A percentile compares a stretch with the other conserved stretches of the same genome.
phyloP scores from a whole-genome alignment of 2,329 filamentous ascomycete species.

The Neoscytalidium dimidiatum region DNA sequence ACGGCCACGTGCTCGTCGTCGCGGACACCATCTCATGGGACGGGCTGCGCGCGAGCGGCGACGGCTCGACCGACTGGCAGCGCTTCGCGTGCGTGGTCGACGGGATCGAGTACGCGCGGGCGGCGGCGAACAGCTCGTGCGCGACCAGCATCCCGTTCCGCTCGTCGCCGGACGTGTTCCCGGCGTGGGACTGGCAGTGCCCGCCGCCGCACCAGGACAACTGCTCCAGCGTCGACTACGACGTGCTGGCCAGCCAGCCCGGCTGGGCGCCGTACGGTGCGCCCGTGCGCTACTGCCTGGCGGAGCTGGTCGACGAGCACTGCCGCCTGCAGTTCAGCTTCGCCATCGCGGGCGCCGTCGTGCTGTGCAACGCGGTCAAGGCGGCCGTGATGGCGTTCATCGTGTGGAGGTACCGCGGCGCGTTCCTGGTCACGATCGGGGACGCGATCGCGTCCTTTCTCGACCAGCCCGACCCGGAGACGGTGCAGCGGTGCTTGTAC shows the following conservation, averaged over 20 bases:
- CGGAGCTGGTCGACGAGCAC: conserved; percentile 19
- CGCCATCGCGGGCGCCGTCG: conserved; percentile 24
- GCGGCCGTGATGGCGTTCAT: conserved; percentile 22
- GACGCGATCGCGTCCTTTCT: conserved; percentile 33
- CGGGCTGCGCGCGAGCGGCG: background rate
- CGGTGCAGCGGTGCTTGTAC: conserved; percentile 25
- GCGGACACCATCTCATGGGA: background rate
- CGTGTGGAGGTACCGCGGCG: conserved; percentile 22
- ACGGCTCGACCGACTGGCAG: background rate
- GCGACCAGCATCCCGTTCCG: background rate
- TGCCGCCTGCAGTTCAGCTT: conserved; percentile 27
- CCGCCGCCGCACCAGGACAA: background rate
- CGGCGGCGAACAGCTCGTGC: background rate
- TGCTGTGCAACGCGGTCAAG: conserved; percentile 27
- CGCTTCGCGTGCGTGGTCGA: background rate
- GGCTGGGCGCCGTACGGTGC: conserved; percentile 24
- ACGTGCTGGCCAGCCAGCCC: background rate
- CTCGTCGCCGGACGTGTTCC: background rate
- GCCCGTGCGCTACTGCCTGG: conserved; percentile 24
- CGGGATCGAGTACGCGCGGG: background rate
- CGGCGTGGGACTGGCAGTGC: background rate
- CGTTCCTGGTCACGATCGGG: conserved; percentile 28
- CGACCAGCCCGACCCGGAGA: conserved; percentile 25
- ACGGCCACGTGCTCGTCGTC: background rate
- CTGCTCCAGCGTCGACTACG: background rate